Evolutionary conservation across 1,284 basidiomycete genomes (phyloP).

Genomic region (Trichosporon inkin): DNA sequence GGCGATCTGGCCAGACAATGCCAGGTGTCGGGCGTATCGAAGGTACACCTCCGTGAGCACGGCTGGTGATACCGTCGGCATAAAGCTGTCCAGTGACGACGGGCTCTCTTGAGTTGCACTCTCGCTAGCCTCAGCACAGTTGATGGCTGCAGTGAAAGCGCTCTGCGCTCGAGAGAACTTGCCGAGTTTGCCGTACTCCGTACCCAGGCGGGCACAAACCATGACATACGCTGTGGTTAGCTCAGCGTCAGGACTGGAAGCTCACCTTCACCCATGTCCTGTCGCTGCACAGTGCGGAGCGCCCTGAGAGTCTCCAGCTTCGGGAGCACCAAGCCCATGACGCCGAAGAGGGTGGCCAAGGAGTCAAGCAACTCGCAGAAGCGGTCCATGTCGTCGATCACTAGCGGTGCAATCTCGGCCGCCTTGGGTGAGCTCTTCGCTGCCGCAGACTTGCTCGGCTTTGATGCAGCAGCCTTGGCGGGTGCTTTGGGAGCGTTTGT

Average conservation of each 20-base stretch:
- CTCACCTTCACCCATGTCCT: constrained; percentile 46
- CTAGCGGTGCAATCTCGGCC: background rate
- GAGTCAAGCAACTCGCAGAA: constrained; percentile 57
- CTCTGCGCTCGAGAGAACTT: constrained; percentile 62
- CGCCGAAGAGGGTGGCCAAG: constrained; percentile 62
- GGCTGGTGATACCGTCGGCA: constrained; percentile 20
- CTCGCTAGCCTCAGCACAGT: constrained; percentile 33
- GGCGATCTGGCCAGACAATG: constrained; percentile 58
- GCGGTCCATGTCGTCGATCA: constrained; percentile 56
- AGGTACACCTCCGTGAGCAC: constrained; percentile 59
- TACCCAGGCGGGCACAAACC: constrained; percentile 65
- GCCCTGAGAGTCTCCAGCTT: constrained; percentile 54
- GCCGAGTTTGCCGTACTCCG: constrained; percentile 72
- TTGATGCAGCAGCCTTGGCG: background rate
- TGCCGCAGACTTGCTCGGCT: background rate
- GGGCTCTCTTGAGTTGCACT: background rate
- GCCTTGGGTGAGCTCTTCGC: background rate
- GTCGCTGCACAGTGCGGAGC: constrained; percentile 58
- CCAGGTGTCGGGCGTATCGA: constrained; percentile 64
- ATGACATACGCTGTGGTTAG: constrained; percentile 59
- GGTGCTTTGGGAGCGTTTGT: background rate
- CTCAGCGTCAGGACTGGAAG: background rate
- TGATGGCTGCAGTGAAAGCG: constrained; percentile 59
- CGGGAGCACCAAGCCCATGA: constrained; percentile 55
- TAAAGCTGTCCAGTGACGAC: background rate